Conservation (phyloP, 2,329 filamentous ascomycete species). For the Diplodia scrobiculata region DNA sequence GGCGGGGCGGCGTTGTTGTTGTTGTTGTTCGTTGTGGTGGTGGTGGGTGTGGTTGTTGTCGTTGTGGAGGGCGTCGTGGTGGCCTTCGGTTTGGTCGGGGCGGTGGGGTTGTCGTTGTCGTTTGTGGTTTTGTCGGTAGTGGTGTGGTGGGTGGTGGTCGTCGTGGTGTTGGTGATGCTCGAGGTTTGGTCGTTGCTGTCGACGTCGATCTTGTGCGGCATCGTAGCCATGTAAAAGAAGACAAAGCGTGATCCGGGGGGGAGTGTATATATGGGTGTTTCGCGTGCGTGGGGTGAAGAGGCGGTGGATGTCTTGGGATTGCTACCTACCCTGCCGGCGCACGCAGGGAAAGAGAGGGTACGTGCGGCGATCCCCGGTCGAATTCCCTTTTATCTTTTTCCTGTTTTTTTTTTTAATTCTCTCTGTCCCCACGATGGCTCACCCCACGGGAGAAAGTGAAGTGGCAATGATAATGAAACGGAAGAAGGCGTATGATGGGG, state of each 20-base stretch:
- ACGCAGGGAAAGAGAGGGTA: neutral
- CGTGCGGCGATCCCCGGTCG: neutral
- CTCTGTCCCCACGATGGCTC: neutral
- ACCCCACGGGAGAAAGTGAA: neutral
- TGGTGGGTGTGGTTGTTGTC: neutral
- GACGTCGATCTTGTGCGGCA: slow-evolving; percentile 17
- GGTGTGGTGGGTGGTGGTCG: neutral
- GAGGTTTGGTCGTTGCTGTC: neutral
- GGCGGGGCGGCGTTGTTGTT: slow-evolving; percentile 26
- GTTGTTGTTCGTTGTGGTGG: neutral
- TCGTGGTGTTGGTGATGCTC: neutral
- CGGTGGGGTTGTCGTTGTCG: neutral
- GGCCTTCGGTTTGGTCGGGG: neutral
- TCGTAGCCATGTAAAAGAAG: neutral
- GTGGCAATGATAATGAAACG: neutral
- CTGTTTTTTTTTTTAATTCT: too few species aligned
- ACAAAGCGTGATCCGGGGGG: neutral
- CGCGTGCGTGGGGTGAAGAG: neutral
- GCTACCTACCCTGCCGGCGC: neutral
- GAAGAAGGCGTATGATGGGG: neutral
- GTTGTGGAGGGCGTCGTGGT: neutral
- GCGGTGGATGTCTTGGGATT: neutral
- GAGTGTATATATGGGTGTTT: neutral
- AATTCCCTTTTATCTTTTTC: neutral
- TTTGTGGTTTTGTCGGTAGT: neutral